Evolutionary conservation across 371 early-diverging fungal genomes (phyloP).

Genomic region (Nematocida ausubeli): DNA sequence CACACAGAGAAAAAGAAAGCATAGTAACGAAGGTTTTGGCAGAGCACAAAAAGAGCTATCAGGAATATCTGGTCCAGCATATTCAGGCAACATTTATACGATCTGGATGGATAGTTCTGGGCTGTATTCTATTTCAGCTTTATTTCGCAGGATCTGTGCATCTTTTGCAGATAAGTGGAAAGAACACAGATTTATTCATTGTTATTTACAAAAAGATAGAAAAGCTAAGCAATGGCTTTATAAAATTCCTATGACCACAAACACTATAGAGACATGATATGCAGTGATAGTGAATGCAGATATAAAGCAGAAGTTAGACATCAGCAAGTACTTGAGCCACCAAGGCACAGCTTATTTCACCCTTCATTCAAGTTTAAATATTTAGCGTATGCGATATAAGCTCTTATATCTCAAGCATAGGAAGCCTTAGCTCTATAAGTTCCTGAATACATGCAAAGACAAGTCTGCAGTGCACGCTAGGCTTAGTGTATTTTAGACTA

Average conservation of each 20-base stretch:
- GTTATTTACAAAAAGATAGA: slow-evolving; percentile 23
- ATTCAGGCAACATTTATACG: not conserved
- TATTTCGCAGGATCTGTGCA: not conserved
- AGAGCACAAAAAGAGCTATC: not conserved
- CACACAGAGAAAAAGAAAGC: not conserved
- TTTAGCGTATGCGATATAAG: too few relatives aligned
- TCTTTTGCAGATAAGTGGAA: not conserved
- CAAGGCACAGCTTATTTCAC: too few relatives aligned
- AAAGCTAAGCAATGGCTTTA: slow-evolving; percentile 20
- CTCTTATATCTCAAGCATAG: too few relatives aligned
- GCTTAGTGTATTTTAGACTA: too few relatives aligned
- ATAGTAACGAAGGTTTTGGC: not conserved
- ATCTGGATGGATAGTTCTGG: not conserved
- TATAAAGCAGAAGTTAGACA: too few relatives aligned
- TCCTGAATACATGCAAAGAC: too few relatives aligned
- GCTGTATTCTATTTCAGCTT: not conserved
- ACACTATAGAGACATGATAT: too few relatives aligned
- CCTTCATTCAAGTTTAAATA: too few relatives aligned
- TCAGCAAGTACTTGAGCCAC: too few relatives aligned
- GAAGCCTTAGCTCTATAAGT: too few relatives aligned
- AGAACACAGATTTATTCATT: not conserved
- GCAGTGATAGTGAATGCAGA: too few relatives aligned
- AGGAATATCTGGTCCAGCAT: not conserved
- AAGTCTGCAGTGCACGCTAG: too few relatives aligned
- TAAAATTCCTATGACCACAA: slow-evolving; percentile 31